Evolutionary conservation across 257 asterid genomes (phyloP), one percentile per base, ranked within the genome.

Genomic region (Ajuga chamaepitys): DNA sequence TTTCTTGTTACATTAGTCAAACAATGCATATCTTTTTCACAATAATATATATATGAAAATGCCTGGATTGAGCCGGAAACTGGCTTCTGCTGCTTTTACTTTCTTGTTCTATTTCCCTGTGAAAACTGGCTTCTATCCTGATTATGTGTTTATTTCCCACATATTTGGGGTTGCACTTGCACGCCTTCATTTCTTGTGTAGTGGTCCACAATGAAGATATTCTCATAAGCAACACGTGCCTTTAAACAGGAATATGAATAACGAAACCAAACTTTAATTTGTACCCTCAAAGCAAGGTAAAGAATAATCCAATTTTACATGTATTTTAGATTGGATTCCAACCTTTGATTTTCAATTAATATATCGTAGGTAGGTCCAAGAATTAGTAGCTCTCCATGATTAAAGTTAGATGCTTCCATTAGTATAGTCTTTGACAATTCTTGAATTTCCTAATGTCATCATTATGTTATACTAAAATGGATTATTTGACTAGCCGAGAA

Each of bases 401-500:
- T 75, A 59, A 13, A 30, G 20, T 35, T n/a, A 10, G 18, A 40
- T 61, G 45, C 32, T 42, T 66, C 54, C 18, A 48, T 67, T 76
- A 18, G 21, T 28, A 24, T 54, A 67, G 54, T n/a, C 58, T 68
- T 72, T 62, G 71, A 67, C 26, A 7, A 35, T 65, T 7, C 44
- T 54, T 53, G 42, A 17, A 16, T 9, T 17, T 9, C 55, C 35
- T 40, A 22, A 42, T 65, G 11, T 44, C 4, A 1, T 48, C n/a
- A 25, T 54, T 41, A 51, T 34, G 38, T 42, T 20, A n/a, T n/a
- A n/a, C 10, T 4, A 42, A 28, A 11, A 1, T 58, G 41, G 41
- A 28, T 58, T 18, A 22, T 72, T 69, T 62, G 38, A 58, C 58
- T 58, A 92, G 98, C 80, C 97, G 97, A 47, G 98, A 93, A 65